phyloP scores from a whole-genome alignment of 2,329 filamentous ascomycete species.

The Exophiala mesophila region DNA sequence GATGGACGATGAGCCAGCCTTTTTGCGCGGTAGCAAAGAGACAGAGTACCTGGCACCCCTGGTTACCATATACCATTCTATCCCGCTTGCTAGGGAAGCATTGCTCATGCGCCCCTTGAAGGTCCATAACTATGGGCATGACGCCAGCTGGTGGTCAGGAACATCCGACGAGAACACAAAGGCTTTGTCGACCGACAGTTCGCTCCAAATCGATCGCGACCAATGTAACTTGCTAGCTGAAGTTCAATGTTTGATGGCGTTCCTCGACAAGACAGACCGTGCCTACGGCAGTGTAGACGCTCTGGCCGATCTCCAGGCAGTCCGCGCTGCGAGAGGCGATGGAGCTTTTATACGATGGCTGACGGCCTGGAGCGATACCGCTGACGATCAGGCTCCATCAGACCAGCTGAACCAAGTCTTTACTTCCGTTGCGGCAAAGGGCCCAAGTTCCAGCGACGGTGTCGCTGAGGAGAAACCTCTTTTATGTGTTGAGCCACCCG shows the following conservation, averaged over 20 bases:
- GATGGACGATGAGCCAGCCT: constrained; percentile 47
- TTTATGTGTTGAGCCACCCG: constrained; percentile 35
- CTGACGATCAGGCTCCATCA: constrained; percentile 38
- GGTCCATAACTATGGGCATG: constrained; percentile 49
- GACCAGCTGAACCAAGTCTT: constrained; percentile 43
- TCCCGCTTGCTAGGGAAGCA: constrained; percentile 55
- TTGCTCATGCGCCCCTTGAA: constrained; percentile 46
- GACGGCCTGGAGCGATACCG: constrained; percentile 45
- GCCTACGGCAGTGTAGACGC: constrained; percentile 55
- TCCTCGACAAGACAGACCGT: constrained; percentile 53
- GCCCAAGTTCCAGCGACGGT: constrained; percentile 25
- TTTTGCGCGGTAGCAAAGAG: constrained; percentile 52
- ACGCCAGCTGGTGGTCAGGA: constrained; percentile 60
- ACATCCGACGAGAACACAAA: constrained; percentile 46
- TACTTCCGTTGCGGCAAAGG: constrained; percentile 42
- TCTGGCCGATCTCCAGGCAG: constrained; percentile 41
- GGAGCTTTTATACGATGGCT: constrained; percentile 41
- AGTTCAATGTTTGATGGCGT: constrained; percentile 57
- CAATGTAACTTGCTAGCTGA: constrained; percentile 48
- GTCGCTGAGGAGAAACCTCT: constrained; percentile 33
- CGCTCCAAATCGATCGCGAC: constrained; percentile 34
- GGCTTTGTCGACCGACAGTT: constrained; percentile 43
- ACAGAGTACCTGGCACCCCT: constrained; percentile 53
- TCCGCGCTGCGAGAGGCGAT: constrained; percentile 31
- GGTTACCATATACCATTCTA: constrained; percentile 58